Conservation (phyloP, 129 eudicot species). For the Escallonia rubra region DNA sequence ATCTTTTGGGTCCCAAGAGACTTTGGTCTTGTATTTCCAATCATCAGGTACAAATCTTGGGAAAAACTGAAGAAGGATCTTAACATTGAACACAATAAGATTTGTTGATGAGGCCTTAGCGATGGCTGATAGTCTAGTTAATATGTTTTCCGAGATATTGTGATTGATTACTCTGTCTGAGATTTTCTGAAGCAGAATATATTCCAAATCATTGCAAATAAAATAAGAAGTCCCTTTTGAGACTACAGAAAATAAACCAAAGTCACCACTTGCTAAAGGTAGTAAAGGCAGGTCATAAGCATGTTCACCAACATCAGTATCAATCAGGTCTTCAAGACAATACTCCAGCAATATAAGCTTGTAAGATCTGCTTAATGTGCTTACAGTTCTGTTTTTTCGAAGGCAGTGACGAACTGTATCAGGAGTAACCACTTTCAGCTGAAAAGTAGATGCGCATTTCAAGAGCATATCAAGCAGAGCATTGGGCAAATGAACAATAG, state of each 20-base stretch:
- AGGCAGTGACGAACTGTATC: constrained; percentile 65
- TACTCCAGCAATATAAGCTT: constrained; percentile 85
- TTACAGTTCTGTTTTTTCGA: constrained; percentile 33
- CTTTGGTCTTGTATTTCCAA: constrained; percentile 69
- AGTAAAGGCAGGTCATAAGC: constrained; percentile 71
- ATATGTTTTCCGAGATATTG: constrained; percentile 45
- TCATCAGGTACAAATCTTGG: constrained; percentile 66
- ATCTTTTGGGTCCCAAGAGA: constrained; percentile 58
- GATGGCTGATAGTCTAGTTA: constrained; percentile 54
- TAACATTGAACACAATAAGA: constrained; percentile 45
- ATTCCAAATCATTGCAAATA: constrained; percentile 83
- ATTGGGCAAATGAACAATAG: constrained; percentile 72
- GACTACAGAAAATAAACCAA: constrained; percentile 59
- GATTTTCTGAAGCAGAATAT: constrained; percentile 57
- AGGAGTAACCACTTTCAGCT: constrained; percentile 82
- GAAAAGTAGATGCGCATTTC: constrained; percentile 40
- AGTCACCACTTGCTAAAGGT: constrained; percentile 90
- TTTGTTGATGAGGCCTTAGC: constrained; percentile 70
- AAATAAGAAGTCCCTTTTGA: constrained; percentile 60
- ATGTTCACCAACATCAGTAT: constrained; percentile 66
- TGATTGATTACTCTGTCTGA: constrained; percentile 63
- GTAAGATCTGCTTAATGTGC: constrained; percentile 42
- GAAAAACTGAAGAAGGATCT: constrained; percentile 52
- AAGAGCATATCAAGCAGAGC: constrained; percentile 61
- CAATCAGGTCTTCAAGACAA: constrained; percentile 95